Evolutionary conservation across 495 filamentous ascomycete species (phyloP).

Genomic region (Hypoxylon cercidicola): DNA sequence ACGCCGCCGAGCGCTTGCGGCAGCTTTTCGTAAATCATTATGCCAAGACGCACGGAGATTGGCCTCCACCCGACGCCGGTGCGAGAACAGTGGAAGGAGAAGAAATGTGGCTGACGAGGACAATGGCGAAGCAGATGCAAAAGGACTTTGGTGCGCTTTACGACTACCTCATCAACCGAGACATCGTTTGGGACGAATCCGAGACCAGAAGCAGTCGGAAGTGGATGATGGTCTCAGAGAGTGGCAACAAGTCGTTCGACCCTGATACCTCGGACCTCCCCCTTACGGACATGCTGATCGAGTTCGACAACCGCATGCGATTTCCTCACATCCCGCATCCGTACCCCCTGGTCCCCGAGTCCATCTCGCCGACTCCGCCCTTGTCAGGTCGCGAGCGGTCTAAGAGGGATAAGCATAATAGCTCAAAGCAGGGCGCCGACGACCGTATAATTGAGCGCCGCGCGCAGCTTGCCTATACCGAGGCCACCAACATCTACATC

Average conservation of each 20-base stretch:
- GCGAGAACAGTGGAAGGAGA: conserved; percentile 55
- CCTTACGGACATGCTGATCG: conserved; percentile 73
- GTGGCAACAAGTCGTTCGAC: conserved; percentile 61
- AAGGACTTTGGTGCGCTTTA: conserved; percentile 75
- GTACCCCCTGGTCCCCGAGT: conserved; percentile 71
- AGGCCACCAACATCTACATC: conserved; percentile 74
- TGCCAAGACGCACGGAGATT: conserved; percentile 60
- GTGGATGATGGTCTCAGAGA: conserved; percentile 69
- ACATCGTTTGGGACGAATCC: conserved; percentile 70
- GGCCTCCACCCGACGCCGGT: conserved; percentile 63
- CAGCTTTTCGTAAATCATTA: conserved; percentile 67
- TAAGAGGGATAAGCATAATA: conserved; percentile 51
- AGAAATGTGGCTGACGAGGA: conserved; percentile 69
- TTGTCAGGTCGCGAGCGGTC: conserved; percentile 40
- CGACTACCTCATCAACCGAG: conserved; percentile 77
- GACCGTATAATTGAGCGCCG: conserved; percentile 53
- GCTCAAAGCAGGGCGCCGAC: conserved; percentile 34
- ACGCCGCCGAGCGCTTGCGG: conserved; percentile 64
- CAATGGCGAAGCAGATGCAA: conserved; percentile 66
- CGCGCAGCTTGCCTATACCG: conserved; percentile 70
- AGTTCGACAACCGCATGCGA: conserved; percentile 70
- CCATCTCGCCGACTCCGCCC: conserved; percentile 50
- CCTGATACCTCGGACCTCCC: conserved; percentile 69
- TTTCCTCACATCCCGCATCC: conserved; percentile 76
- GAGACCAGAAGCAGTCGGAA: conserved; percentile 66